A percentile compares a stretch with the other conserved stretches of the same genome.
Conservation (phyloP, 192 early-diverging fungal genomes). For the Coemansia sp. region DNA sequence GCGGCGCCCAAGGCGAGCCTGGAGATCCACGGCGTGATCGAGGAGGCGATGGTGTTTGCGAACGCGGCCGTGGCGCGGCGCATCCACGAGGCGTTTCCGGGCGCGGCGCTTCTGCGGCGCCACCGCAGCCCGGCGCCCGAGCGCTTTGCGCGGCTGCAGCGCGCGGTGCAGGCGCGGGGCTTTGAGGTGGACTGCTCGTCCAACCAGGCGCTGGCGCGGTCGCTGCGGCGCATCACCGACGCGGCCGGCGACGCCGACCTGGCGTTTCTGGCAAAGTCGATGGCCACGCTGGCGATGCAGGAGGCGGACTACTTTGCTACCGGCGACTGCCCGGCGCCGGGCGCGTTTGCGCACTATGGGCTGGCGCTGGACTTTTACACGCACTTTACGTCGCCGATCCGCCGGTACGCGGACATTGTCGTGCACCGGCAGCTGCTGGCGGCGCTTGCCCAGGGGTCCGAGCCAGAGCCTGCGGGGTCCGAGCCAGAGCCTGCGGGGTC, state of each 20-base stretch:
- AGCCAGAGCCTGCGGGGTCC: not conserved
- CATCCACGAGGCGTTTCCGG: conserved; percentile 56
- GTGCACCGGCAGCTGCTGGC: conserved; percentile 70
- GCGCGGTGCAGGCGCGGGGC: conserved; percentile 59
- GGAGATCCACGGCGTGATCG: conserved; percentile 72
- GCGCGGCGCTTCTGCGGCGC: conserved; percentile 63
- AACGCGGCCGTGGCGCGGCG: conserved; percentile 64
- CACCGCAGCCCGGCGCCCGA: conserved; percentile 63
- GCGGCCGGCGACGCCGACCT: conserved; percentile 55
- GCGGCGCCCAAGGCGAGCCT: conserved; percentile 62
- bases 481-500: not conserved
- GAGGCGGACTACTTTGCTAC: conserved; percentile 73
- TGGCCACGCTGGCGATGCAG: conserved; percentile 76
- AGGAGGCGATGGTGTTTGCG: conserved; percentile 81
- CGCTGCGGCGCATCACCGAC: conserved; percentile 51
- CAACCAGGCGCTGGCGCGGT: conserved; percentile 61
- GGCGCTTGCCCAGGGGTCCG: conserved; percentile 28
- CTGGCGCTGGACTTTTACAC: conserved; percentile 74
- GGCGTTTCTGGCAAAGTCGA: conserved; percentile 62
- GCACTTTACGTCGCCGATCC: conserved; percentile 82
- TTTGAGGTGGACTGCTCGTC: conserved; percentile 63
- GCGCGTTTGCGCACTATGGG: conserved; percentile 67
- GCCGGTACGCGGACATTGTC: conserved; percentile 78
- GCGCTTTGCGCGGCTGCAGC: conserved; percentile 61
- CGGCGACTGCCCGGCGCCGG: conserved; percentile 34